phyloP scores from a whole-genome alignment of 208 protist genomes.

The Acanthamoeba lenticulata region DNA sequence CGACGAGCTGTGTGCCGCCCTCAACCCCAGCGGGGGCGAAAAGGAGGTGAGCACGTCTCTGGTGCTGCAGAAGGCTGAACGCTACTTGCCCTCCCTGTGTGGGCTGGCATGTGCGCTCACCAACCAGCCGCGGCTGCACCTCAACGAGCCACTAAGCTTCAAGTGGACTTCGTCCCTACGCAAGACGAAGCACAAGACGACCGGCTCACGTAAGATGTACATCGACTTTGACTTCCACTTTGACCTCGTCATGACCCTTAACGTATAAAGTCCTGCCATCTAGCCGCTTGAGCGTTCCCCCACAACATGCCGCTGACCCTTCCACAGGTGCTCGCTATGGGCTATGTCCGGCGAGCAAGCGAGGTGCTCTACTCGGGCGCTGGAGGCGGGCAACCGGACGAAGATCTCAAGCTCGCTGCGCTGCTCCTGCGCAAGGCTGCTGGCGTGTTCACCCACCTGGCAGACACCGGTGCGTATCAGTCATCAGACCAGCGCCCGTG shows the following conservation, averaged over 20 bases:
- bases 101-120: slow-evolving; percentile 23
- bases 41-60: not conserved
- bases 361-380: not conserved
- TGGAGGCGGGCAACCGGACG: not conserved
- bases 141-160: not conserved
- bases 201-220: not conserved
- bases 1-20: not conserved
- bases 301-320: not conserved
- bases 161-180: slow-evolving; percentile 9
- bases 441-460: not conserved
- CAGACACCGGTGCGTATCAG: not conserved
- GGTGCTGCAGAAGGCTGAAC: slow-evolving; percentile 11
- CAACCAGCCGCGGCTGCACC: slow-evolving; percentile 32
- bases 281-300: no score
- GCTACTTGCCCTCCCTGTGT: slow-evolving; percentile 3
- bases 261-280: not conserved
- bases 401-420: not conserved
- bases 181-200: slow-evolving; percentile 18
- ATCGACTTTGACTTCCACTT: slow-evolving; percentile 12
- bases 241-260: slow-evolving; percentile 29
- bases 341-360: not conserved
- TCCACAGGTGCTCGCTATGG: not conserved
- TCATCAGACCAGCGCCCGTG: not conserved
- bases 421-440: not conserved
- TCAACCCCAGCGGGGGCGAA: not conserved